These are phyloP conservation scores for Monoraphidium neglectum DNA, from an alignment of 139 green algal genomes.

Conservation along the genomic window DNA sequence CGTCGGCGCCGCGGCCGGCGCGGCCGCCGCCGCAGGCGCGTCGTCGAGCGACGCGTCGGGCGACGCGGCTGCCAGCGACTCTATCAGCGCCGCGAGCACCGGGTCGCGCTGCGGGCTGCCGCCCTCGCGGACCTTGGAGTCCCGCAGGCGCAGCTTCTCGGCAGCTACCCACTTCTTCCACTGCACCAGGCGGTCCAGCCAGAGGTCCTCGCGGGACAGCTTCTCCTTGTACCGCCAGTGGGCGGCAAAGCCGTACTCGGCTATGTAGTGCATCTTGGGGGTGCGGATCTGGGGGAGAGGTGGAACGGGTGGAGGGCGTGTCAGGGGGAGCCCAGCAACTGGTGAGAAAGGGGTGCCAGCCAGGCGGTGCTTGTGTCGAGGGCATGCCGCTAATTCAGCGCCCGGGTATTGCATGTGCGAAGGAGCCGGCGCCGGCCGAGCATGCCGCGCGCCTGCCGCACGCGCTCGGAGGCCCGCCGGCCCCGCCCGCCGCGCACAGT, in stretches of 20 bases:
- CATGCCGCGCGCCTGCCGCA: no score
- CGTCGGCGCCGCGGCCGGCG: not conserved
- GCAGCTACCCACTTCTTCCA: conserved; percentile 33
- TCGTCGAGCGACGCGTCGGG: not conserved
- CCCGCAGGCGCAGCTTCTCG: conserved; percentile 25
- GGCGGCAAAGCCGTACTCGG: conserved; percentile 87
- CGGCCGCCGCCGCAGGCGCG: conserved; percentile 6
- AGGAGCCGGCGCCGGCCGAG: no score
- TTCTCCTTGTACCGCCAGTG: conserved; percentile 96
- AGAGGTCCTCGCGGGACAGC: conserved; percentile 26
- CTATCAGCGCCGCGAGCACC: conserved; percentile 15
- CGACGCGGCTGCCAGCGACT: not conserved
- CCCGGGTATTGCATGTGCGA: no score
- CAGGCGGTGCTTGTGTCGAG: no score
- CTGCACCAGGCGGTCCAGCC: conserved; percentile 33
- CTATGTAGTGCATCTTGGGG: conserved; percentile 88
- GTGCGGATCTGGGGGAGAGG: conserved; percentile 94
- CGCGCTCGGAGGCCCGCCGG: no score
- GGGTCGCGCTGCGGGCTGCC: conserved; percentile 22
- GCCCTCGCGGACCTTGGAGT: conserved; percentile 19
- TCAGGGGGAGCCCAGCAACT: no score
- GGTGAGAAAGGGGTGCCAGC: no score
- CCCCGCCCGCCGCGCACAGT: no score
- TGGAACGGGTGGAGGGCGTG: no score
- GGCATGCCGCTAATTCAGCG: no score